Percentiles rank a stretch among this genome's conserved stretches.
Conservation (phyloP, 345 rosid species). For the Salix exigua region DNA sequence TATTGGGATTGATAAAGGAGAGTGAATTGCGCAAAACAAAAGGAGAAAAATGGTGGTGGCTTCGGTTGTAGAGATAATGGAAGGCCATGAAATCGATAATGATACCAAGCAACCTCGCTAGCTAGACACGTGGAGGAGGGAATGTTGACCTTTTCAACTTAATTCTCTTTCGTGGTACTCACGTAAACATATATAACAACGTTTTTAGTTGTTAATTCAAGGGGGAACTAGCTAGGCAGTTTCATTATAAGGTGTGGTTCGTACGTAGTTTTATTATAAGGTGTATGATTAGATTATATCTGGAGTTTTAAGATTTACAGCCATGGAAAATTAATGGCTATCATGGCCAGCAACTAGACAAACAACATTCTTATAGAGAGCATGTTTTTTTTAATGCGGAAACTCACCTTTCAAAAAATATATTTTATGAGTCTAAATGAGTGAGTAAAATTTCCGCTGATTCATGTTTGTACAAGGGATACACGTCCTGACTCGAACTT, state of each 20-base stretch:
- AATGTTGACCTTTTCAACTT: slow-evolving; percentile 34
- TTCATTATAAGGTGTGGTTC: background rate
- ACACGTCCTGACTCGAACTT: too few relatives aligned
- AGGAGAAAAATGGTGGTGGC: background rate
- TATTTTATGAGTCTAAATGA: too few relatives aligned
- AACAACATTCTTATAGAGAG: too few relatives aligned
- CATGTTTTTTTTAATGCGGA: too few relatives aligned
- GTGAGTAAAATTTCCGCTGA: accelerated
- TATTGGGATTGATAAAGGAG: slow-evolving; percentile 19
- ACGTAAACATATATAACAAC: background rate
- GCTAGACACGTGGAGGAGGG: background rate
- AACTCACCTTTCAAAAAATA: too few relatives aligned
- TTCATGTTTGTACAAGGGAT: too few relatives aligned
- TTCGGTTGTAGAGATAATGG: background rate
- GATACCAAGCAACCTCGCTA: slow-evolving; percentile 5
- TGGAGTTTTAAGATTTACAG: too few relatives aligned
- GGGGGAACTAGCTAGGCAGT: background rate
- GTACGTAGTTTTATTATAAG: background rate
- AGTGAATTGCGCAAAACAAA: slow-evolving; percentile 30
- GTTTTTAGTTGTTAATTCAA: background rate
- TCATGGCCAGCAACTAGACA: too few relatives aligned
- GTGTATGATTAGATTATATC: background rate
- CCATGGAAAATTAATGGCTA: too few relatives aligned
- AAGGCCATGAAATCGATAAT: slow-evolving; percentile 1
- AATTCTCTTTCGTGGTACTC: slow-evolving; percentile 6